Percentiles rank a stretch among this genome's conserved stretches.
Conservation (phyloP, 2,329 filamentous ascomycete species). For the Sporothrix sp. region DNA sequence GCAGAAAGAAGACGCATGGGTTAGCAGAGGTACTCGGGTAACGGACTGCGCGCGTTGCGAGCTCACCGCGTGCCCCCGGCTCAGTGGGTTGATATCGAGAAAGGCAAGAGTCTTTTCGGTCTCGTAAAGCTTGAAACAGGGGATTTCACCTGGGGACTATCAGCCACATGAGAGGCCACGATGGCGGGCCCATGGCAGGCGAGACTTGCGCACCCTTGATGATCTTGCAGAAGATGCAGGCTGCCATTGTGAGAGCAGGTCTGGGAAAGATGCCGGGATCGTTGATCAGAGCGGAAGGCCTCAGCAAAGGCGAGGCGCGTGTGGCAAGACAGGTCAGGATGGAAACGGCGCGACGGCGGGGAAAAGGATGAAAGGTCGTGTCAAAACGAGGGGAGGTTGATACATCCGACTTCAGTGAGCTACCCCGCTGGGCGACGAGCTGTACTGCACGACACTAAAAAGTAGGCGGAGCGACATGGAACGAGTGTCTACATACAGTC, state of each 20-base stretch:
- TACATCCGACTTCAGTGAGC: not conserved
- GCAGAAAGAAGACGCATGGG: constrained; percentile 12
- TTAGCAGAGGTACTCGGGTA: not conserved
- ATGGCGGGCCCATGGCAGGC: not conserved
- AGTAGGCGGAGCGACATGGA: not conserved
- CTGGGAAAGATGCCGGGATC: not conserved
- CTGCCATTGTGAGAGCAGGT: constrained; percentile 38
- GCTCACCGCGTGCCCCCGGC: constrained; percentile 79
- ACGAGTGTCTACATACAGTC: too few relatives aligned
- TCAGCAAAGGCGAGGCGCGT: too few relatives aligned
- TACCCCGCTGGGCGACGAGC: constrained; percentile 1
- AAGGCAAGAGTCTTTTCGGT: constrained; percentile 90
- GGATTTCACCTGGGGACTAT: constrained; percentile 66
- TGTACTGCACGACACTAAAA: too few relatives aligned
- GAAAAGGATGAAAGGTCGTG: not conserved
- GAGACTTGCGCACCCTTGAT: constrained; percentile 54
- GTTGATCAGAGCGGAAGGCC: not conserved
- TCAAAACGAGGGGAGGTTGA: not conserved
- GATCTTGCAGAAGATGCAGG: constrained; percentile 97
- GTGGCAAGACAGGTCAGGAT: too few relatives aligned
- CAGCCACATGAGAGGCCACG: not conserved
- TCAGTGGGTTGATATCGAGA: constrained; percentile 88
- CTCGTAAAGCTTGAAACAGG: constrained; percentile 92
- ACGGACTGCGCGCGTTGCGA: too few relatives aligned
- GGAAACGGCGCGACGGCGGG: not conserved